A percentile compares a stretch with the other conserved stretches of the same genome.
These are phyloP conservation scores for Eragrostis nindensis DNA, from an alignment of 176 grass and related monocot species.

Conservation along the genomic window DNA sequence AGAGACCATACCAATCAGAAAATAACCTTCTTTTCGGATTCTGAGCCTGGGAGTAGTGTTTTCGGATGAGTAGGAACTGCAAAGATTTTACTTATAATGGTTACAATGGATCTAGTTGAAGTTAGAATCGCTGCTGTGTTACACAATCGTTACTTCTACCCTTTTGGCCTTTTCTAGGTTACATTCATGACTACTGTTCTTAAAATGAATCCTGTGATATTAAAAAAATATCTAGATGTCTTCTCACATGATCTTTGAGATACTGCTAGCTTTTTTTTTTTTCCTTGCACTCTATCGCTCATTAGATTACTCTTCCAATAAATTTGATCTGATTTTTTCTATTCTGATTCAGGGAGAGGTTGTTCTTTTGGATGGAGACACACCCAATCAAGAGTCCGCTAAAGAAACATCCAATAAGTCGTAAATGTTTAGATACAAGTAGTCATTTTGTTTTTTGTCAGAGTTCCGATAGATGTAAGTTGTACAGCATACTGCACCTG, in stretches of 20 bases:
- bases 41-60: background rate
- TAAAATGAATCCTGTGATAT: constrained; percentile 7
- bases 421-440: constrained; percentile 44
- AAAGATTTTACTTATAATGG: background rate
- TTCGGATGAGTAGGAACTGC: background rate
- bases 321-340: constrained; percentile 47
- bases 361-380: constrained; percentile 87
- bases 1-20: background rate
- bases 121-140: background rate
- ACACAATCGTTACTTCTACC: background rate
- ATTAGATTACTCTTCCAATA: constrained; percentile 12
- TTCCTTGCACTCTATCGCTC: constrained; percentile 14
- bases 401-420: constrained; percentile 52
- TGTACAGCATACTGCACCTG: background rate
- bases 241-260: constrained; percentile 15
- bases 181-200: constrained; percentile 4
- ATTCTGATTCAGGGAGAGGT: constrained; percentile 64
- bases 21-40: background rate
- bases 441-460: constrained; percentile 7
- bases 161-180: background rate
- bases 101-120: background rate
- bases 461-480: background rate
- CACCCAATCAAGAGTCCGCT: constrained; percentile 34
- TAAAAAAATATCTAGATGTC: background rate
- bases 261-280: constrained; percentile 12